phyloP scores from a whole-genome alignment of 2,329 filamentous ascomycete species.

The Arthrobotrys sphaeroides region DNA sequence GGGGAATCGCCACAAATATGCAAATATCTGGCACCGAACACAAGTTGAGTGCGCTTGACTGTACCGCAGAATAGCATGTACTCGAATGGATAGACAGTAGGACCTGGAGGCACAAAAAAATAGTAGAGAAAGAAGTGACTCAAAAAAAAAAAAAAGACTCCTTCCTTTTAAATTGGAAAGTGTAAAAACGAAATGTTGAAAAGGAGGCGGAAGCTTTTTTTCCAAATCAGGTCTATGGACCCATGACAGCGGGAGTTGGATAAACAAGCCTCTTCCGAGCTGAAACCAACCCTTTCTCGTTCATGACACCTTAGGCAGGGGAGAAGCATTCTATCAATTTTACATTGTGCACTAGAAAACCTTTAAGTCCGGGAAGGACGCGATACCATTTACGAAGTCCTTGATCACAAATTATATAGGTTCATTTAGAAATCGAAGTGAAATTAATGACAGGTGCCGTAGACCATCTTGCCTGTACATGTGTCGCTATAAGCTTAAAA shows the following conservation, averaged over 20 bases:
- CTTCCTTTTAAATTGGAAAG: background rate
- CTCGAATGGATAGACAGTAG: too few relatives aligned
- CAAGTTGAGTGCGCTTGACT: too few relatives aligned
- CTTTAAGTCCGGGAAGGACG: too few relatives aligned
- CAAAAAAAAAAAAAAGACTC: background rate
- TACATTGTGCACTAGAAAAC: too few relatives aligned
- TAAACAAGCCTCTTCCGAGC: constrained; percentile 7
- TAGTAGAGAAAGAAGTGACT: too few relatives aligned
- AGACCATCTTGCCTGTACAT: background rate
- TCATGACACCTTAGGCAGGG: background rate
- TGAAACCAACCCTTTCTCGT: constrained; percentile 8
- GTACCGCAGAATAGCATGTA: too few relatives aligned
- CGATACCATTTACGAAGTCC: background rate
- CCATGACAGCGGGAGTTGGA: constrained; percentile 10
- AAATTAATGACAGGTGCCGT: background rate
- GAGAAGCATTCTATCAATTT: background rate
- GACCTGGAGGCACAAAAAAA: too few relatives aligned
- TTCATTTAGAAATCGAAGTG: background rate
- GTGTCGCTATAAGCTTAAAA: constrained; percentile 23
- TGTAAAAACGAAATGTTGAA: background rate
- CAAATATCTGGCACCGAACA: too few relatives aligned
- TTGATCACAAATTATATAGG: background rate
- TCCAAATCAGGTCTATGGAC: background rate
- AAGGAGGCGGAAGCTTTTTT: constrained; percentile 9
- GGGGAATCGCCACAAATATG: too few relatives aligned